A percentile compares a stretch with the other conserved stretches of the same genome.
phyloP scores from a whole-genome alignment of 768 basidiomycete genomes.

The Floccularia luteovirens region DNA sequence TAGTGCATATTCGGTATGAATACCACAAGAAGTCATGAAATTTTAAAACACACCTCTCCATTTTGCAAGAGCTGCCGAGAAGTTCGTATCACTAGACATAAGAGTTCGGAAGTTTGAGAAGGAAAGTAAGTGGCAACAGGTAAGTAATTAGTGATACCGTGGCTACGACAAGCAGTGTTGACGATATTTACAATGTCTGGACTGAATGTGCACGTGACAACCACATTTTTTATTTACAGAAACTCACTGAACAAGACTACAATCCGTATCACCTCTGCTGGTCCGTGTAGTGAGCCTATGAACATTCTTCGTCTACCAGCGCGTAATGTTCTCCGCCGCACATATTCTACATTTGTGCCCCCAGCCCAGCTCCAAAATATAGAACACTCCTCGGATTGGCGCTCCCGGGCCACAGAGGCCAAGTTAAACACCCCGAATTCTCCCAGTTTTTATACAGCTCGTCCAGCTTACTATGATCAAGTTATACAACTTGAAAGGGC shows the following conservation, averaged over 20 bases:
- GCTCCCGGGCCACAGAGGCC: neutral
- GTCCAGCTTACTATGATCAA: conserved; percentile 68
- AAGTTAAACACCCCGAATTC: conserved; percentile 39
- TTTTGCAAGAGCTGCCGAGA: conserved; percentile 85
- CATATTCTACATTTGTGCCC: conserved; percentile 24
- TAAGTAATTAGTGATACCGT: too few relatives aligned
- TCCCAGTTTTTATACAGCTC: conserved; percentile 80
- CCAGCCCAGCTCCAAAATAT: conserved; percentile 20
- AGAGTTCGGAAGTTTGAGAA: conserved; percentile 7
- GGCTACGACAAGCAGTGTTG: too few relatives aligned
- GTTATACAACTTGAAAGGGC: conserved; percentile 60
- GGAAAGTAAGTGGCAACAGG: too few relatives aligned
- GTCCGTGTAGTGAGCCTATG: too few relatives aligned
- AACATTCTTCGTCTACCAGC: conserved; percentile 5
- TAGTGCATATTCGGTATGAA: conserved; percentile 17
- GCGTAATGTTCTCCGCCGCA: conserved; percentile 12
- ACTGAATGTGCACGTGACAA: too few relatives aligned
- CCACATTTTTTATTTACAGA: too few relatives aligned
- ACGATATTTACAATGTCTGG: too few relatives aligned
- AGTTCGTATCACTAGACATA: conserved; percentile 61
- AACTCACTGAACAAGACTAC: too few relatives aligned
- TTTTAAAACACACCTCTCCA: conserved; percentile 67
- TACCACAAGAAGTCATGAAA: conserved; percentile 1
- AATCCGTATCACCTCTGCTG: too few relatives aligned
- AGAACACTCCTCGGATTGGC: too few relatives aligned